phyloP scores from a whole-genome alignment of 768 basidiomycete genomes.

The Leccinum boreale region DNA sequence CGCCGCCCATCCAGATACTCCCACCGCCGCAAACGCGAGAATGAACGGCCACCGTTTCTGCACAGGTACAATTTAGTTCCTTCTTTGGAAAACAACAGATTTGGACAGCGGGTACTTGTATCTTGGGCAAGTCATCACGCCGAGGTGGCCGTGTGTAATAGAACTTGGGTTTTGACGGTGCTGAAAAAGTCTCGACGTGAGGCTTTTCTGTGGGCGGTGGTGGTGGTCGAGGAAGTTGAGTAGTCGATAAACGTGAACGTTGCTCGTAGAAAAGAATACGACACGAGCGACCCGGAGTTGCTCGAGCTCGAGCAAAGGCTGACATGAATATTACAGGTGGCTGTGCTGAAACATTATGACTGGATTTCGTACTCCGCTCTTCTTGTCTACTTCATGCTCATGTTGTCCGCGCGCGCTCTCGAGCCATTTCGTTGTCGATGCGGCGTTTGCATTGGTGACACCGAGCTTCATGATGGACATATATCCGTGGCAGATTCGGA shows the following conservation, averaged over 20 bases:
- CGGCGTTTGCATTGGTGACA: too few species aligned
- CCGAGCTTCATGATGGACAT: too few species aligned
- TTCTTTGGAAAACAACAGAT: neutral
- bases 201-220: slow-evolving; percentile 30
- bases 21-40: slow-evolving; percentile 46
- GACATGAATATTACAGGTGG: slow-evolving; percentile 14
- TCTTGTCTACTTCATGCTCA: too few species aligned
- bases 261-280: slow-evolving; percentile 9
- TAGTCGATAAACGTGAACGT: slow-evolving; percentile 17
- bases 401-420: too few species aligned
- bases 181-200: slow-evolving; percentile 39
- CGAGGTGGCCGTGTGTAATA: slow-evolving; percentile 42
- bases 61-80: neutral
- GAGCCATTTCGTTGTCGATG: too few species aligned
- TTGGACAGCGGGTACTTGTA: slow-evolving; percentile 31
- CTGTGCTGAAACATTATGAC: neutral
- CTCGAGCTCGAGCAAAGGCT: slow-evolving; percentile 11
- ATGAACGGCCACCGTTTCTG: slow-evolving; percentile 56
- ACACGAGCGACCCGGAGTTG: slow-evolving; percentile 4
- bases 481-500: too few species aligned
- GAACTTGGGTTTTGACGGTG: slow-evolving; percentile 41
- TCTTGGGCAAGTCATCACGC: slow-evolving; percentile 40
- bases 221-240: slow-evolving; percentile 27
- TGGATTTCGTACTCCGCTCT: neutral
- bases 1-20: slow-evolving; percentile 60